phyloP scores from a whole-genome alignment of 257 asterid species.

The Jacaranda copaia region DNA sequence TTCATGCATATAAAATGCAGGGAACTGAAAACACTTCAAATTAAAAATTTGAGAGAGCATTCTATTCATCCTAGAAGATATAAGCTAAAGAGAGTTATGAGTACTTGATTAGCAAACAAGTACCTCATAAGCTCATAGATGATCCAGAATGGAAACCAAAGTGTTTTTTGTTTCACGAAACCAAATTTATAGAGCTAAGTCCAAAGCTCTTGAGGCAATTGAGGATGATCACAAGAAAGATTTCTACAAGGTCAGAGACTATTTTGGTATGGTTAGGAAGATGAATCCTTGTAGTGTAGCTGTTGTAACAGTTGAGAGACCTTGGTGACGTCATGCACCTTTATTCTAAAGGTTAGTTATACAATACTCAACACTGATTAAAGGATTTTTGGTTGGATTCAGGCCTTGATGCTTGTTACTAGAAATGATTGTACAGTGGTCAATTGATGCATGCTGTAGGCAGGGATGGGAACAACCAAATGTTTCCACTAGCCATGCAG shows the following conservation, averaged over 20 bases:
- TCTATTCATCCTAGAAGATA: neutral
- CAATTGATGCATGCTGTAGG: neutral
- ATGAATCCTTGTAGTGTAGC: neutral
- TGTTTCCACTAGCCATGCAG: slow-evolving; percentile 12
- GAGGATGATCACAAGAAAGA: neutral
- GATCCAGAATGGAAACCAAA: neutral
- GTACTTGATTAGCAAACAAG: neutral
- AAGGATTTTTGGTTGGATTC: neutral
- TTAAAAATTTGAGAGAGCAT: neutral
- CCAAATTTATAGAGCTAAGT: neutral
- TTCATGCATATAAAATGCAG: slow-evolving; percentile 7
- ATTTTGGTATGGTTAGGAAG: neutral
- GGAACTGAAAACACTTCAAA: neutral
- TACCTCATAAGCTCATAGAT: neutral
- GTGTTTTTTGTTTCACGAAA: neutral
- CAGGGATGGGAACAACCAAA: neutral
- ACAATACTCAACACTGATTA: neutral
- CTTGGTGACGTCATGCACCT: neutral
- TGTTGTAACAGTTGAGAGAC: too few relatives aligned
- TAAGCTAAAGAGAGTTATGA: neutral
- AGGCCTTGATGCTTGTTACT: neutral
- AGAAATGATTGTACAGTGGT: too few relatives aligned
- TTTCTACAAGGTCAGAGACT: neutral
- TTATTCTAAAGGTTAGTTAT: neutral
- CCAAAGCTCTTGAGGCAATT: neutral